Evolutionary conservation across 2,329 filamentous ascomycete genomes (phyloP).

Genomic region (Coniochaeta prunicola): DNA sequence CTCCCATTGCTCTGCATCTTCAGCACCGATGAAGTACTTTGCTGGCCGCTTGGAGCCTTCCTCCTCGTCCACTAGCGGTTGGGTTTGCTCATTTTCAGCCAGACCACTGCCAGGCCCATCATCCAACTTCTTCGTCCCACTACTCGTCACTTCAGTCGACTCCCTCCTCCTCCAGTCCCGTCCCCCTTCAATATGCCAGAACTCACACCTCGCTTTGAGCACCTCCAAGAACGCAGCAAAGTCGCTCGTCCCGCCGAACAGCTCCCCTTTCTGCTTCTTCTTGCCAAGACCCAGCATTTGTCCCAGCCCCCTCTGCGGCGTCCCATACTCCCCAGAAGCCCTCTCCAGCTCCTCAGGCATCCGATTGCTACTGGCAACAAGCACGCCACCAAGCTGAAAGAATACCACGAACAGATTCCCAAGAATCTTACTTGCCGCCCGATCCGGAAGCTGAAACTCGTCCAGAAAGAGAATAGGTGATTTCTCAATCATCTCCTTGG

Average conservation of each 20-base stretch:
- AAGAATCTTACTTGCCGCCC: constrained; percentile 70
- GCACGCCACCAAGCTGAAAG: constrained; percentile 74
- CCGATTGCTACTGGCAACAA: constrained; percentile 74
- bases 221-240: constrained; percentile 72
- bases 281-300: constrained; percentile 37
- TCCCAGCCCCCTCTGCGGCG: constrained; percentile 43
- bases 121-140: background rate
- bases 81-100: background rate
- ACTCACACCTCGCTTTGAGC: constrained; percentile 68
- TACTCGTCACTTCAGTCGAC: constrained; percentile 21
- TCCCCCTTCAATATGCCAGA: constrained; percentile 75
- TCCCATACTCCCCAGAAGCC: constrained; percentile 64
- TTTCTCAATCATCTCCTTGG: constrained; percentile 66
- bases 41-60: constrained; percentile 11
- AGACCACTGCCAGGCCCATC: background rate
- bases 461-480: constrained; percentile 74
- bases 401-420: constrained; percentile 73
- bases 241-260: constrained; percentile 58
- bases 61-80: constrained; percentile 12
- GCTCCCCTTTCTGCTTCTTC: constrained; percentile 30
- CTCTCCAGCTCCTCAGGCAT: constrained; percentile 78
- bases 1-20: constrained; percentile 21
- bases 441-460: constrained; percentile 77
- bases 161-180: constrained; percentile 63
- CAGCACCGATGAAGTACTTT: constrained; percentile 14